Base-by-base conservation (phyloP, 257 asterid species). In the Ilex aquifolium region DNA sequence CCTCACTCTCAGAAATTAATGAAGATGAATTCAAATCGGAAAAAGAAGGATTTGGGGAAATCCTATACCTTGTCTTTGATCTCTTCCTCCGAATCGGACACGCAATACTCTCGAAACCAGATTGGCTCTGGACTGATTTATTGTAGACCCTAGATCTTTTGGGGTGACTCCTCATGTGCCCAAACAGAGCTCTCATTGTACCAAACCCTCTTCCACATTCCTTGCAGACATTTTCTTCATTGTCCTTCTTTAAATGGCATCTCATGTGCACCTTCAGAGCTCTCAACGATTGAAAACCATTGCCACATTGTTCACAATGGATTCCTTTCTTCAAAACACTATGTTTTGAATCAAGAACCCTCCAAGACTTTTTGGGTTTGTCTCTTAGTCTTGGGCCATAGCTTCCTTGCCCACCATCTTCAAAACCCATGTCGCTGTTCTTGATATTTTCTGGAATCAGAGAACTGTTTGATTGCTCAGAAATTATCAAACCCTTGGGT, bases 211-310 rank as follows among this genome's bases (percentile, higher is more conserved):
- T 53, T n/a, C 57, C 57, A 53, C 57, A 53, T 53, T 53, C 31
- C 57, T 5, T 21, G 57, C 57, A 53, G 5, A 36, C 42, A 36
- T 36, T 36, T 36, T 36, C 42, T 4, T 36, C 8, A 36, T 8
- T 36, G 7, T 36, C 42, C 8, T 8, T 53, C 31, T 53, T 53
- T 4, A 10, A 15, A 51, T 90, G 96, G 68, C 81, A 62, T 69
- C 92, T 77, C 88, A 90, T 77, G 63, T 93, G 99, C 29, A 96
- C 99, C 1, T 91, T 72, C 4, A 93, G 69, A 72, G 96, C 97
- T 57, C 85, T 79, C 77, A 73, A 17, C 2, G 97, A 82, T 9
- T 79, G 66, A 60, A 90, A 90, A 32, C 46, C 76, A 67, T 76
- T 85, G 13, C 82, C 88, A 66, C 99, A 93, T 72, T 83, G 80